Percentiles rank a stretch among this genome's conserved stretches.
Evolutionary conservation across 768 basidiomycete genomes (phyloP).

Genomic region (Strobilomyces dryophilus): DNA sequence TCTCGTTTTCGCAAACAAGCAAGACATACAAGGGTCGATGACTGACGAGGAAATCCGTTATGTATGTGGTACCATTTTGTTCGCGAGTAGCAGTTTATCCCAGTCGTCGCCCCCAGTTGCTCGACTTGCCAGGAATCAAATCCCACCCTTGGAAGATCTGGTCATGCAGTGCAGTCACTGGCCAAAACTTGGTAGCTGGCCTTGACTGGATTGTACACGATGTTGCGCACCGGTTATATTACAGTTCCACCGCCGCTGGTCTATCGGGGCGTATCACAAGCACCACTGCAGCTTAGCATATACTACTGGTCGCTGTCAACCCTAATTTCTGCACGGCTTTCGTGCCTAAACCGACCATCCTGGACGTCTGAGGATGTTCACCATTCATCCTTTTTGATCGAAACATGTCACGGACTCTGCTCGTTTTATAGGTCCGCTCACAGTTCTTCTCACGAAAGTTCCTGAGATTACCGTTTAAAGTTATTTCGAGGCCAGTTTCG

Average conservation of each 20-base stretch:
- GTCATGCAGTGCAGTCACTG: slow-evolving; percentile 90
- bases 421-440: slow-evolving; percentile 8
- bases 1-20: slow-evolving; percentile 96
- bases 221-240: slow-evolving; percentile 84
- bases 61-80: slow-evolving; percentile 42
- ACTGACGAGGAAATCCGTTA: slow-evolving; percentile 75
- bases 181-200: slow-evolving; percentile 77
- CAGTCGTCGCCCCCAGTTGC: slow-evolving; percentile 46
- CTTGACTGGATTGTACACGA: slow-evolving; percentile 92
- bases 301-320: background rate
- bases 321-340: slow-evolving; percentile 7
- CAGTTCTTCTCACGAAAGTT: slow-evolving; percentile 7
- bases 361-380: slow-evolving; percentile 1
- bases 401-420: slow-evolving; percentile 4
- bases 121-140: slow-evolving; percentile 75
- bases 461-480: slow-evolving; percentile 9
- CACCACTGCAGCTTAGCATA: background rate
- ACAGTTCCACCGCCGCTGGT: slow-evolving; percentile 43
- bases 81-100: slow-evolving; percentile 5
- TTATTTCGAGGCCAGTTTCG: slow-evolving; percentile 9
- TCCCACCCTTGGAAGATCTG: slow-evolving; percentile 89
- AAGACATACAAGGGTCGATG: slow-evolving; percentile 89
- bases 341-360: slow-evolving; percentile 7
- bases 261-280: slow-evolving; percentile 1
- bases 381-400: slow-evolving; percentile 6